These are phyloP conservation scores for Globisporangium alternatum DNA, from an alignment of 352 stramenopile species.

Conservation along the genomic window DNA sequence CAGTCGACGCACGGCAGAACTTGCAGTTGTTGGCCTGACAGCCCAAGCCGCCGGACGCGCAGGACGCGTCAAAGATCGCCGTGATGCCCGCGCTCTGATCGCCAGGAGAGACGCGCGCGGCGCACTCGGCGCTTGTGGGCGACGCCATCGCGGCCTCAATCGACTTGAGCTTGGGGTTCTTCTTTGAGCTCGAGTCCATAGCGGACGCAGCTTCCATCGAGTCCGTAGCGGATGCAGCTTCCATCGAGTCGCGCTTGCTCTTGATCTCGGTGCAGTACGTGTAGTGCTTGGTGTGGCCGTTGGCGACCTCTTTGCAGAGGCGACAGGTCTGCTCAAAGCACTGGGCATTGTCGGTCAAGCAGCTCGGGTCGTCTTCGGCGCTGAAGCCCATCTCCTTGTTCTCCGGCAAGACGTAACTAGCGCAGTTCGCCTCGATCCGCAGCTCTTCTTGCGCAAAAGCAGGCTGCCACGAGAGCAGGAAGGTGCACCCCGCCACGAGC, in stretches of 20 bases:
- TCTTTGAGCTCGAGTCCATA: not conserved
- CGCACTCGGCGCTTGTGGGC: slow-evolving; percentile 21
- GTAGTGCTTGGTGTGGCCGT: slow-evolving; percentile 17
- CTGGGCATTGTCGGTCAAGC: slow-evolving; percentile 2
- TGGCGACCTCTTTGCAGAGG: slow-evolving; percentile 16
- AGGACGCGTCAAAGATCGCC: slow-evolving; percentile 20
- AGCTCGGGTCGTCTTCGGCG: slow-evolving; percentile 6
- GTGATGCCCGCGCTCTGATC: slow-evolving; percentile 36
- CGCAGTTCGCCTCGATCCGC: not conserved
- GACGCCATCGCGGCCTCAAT: not conserved
- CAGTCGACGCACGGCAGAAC: slow-evolving; percentile 25
- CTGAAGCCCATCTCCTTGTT: slow-evolving; percentile 9
- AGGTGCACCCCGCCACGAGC: not conserved
- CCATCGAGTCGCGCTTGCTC: not conserved
- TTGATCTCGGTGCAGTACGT: not conserved
- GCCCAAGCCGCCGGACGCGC: slow-evolving; percentile 27
- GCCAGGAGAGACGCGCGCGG: slow-evolving; percentile 24
- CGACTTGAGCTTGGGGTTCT: not conserved
- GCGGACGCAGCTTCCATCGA: not conserved
- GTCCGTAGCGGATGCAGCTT: not conserved
- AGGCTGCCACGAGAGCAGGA: not conserved
- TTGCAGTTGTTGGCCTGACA: slow-evolving; percentile 29
- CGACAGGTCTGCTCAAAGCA: slow-evolving; percentile 27
- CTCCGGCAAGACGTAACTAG: not conserved
- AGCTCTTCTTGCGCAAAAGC: not conserved